A percentile compares a stretch with the other conserved stretches of the same genome.
These are phyloP conservation scores for Rhodotorula sp. DNA, from an alignment of 1,284 basidiomycete genomes.

Conservation along the genomic window DNA sequence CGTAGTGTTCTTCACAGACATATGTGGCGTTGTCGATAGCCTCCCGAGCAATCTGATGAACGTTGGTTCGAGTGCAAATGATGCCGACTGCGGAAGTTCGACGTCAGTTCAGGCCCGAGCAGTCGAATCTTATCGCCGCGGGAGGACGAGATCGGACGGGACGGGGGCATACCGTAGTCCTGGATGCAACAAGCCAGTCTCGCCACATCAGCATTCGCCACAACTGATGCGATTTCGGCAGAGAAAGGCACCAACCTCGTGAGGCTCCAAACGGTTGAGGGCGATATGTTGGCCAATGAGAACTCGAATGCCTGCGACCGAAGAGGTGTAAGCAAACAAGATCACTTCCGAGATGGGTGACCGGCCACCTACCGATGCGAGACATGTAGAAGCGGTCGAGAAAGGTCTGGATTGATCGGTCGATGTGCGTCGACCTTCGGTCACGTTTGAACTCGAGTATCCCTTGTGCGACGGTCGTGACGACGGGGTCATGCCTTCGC, in stretches of 20 bases:
- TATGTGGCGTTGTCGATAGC: slow-evolving; percentile 98
- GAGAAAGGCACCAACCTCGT: slow-evolving; percentile 53
- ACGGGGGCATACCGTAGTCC: slow-evolving; percentile 25
- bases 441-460: slow-evolving; percentile 62
- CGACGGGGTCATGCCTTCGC: slow-evolving; percentile 92
- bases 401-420: slow-evolving; percentile 86
- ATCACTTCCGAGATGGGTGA: background rate
- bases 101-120: background rate
- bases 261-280: slow-evolving; percentile 81
- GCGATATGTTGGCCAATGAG: slow-evolving; percentile 91
- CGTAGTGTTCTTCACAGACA: slow-evolving; percentile 97
- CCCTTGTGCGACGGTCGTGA: slow-evolving; percentile 90
- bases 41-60: slow-evolving; percentile 95
- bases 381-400: slow-evolving; percentile 97
- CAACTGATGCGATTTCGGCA: background rate
- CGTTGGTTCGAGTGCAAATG: slow-evolving; percentile 94
- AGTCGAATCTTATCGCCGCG: too few species aligned
- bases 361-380: slow-evolving; percentile 63
- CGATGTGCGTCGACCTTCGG: slow-evolving; percentile 60
- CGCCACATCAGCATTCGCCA: background rate
- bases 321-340: background rate
- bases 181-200: background rate
- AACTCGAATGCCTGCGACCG: slow-evolving; percentile 69
- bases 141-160: too few species aligned
- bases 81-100: slow-evolving; percentile 81